phyloP scores from a whole-genome alignment of 192 early-diverging fungal genomes.

The Coemansia aciculifera region DNA sequence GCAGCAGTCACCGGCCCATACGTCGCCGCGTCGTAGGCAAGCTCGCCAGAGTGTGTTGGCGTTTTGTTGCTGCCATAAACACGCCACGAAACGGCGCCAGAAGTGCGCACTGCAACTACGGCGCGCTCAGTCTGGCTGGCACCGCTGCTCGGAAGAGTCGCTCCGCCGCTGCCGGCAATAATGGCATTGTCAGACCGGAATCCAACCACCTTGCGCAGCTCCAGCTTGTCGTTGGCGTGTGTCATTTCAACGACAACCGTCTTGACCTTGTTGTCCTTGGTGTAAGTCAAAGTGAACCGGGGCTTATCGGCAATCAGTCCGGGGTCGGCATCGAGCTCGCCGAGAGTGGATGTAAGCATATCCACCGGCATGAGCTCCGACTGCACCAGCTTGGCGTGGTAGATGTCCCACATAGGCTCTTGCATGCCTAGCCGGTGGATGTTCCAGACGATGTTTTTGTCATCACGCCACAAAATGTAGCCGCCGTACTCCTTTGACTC shows the following conservation, averaged over 20 bases:
- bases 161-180: slow-evolving; percentile 12
- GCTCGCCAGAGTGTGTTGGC: slow-evolving; percentile 21
- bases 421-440: slow-evolving; percentile 38
- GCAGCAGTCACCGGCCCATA: slow-evolving; percentile 43
- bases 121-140: slow-evolving; percentile 5
- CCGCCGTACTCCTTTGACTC: slow-evolving; percentile 43
- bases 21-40: slow-evolving; percentile 36
- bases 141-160: background rate
- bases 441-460: slow-evolving; percentile 49
- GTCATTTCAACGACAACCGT: slow-evolving; percentile 48
- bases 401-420: slow-evolving; percentile 40
- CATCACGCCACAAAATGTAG: slow-evolving; percentile 57
- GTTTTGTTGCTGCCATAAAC: slow-evolving; percentile 19
- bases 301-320: slow-evolving; percentile 24
- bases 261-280: slow-evolving; percentile 37
- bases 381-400: slow-evolving; percentile 44
- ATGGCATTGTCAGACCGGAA: slow-evolving; percentile 19
- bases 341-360: slow-evolving; percentile 49
- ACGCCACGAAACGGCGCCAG: slow-evolving; percentile 28
- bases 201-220: slow-evolving; percentile 44
- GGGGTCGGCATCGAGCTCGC: slow-evolving; percentile 32
- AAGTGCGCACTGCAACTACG: slow-evolving; percentile 12
- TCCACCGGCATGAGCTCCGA: slow-evolving; percentile 37
- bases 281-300: slow-evolving; percentile 39
- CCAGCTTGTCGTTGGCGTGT: slow-evolving; percentile 23